Evolutionary conservation across 1,284 basidiomycete species (phyloP).

Genomic region (Rhodotorula sp.): DNA sequence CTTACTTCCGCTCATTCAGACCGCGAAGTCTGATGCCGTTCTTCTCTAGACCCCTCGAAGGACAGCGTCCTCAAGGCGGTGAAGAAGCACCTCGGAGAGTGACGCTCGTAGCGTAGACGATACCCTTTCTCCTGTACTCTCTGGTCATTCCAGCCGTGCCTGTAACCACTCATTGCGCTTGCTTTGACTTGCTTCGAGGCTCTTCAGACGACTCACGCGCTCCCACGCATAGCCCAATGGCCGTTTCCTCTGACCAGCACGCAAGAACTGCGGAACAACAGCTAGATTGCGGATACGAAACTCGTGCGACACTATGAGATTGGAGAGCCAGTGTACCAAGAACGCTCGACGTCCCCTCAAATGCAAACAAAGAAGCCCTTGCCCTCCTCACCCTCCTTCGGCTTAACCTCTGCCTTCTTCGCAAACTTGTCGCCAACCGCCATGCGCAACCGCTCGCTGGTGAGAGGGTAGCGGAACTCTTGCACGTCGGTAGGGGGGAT

Average conservation of each 20-base stretch:
- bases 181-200: neutral
- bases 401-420: constrained; percentile 39
- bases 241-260: too few relatives aligned
- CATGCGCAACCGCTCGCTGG: constrained; percentile 47
- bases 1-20: too few relatives aligned
- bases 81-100: constrained; percentile 91
- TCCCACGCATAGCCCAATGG: too few relatives aligned
- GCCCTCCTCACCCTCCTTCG: constrained; percentile 43
- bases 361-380: constrained; percentile 47
- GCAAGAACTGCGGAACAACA: too few relatives aligned
- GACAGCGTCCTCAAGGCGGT: constrained; percentile 97
- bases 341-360: constrained; percentile 15
- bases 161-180: neutral
- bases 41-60: constrained; percentile 80
- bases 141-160: neutral
- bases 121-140: too few relatives aligned
- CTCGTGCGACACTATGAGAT: neutral
- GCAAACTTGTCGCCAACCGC: constrained; percentile 46
- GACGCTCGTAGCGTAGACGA: constrained; percentile 44
- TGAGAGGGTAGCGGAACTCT: constrained; percentile 47
- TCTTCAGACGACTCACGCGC: too few relatives aligned
- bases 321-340: neutral
- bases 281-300: neutral
- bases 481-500: constrained; percentile 33
- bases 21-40: neutral